phyloP scores from a whole-genome alignment of 2,329 filamentous ascomycete species.

The Ceratocystiopsis sp. region DNA sequence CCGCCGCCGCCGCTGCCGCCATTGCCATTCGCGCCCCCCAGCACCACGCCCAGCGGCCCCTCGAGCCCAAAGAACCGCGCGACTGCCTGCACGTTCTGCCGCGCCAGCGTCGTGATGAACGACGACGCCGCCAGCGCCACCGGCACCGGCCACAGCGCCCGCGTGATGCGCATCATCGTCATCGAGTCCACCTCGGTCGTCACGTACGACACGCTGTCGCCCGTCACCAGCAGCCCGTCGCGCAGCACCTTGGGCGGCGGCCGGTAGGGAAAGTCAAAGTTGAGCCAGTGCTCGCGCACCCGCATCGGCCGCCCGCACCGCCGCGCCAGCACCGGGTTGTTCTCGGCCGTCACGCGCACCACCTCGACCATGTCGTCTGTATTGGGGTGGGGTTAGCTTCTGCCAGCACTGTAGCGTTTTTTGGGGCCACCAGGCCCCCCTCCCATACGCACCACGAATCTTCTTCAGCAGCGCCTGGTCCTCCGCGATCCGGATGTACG shows the following conservation, averaged over 20 bases:
- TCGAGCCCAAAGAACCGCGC: slow-evolving; percentile 29
- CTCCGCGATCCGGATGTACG: slow-evolving; percentile 40
- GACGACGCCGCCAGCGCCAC: slow-evolving; percentile 33
- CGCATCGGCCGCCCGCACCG: slow-evolving; percentile 30
- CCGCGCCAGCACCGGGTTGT: slow-evolving; percentile 23
- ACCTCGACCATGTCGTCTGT: slow-evolving; percentile 27
- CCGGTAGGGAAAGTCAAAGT: slow-evolving; percentile 39
- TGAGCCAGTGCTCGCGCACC: slow-evolving; percentile 38
- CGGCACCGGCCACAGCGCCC: slow-evolving; percentile 36
- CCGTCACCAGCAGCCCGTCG: slow-evolving; percentile 14
- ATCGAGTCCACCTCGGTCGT: slow-evolving; percentile 7
- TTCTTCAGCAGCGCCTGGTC: slow-evolving; percentile 29
- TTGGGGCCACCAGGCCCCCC: too few relatives aligned
- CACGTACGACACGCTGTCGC: slow-evolving; percentile 5
- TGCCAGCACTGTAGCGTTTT: neutral
- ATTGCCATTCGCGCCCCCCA: neutral
- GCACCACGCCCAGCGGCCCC: too few relatives aligned
- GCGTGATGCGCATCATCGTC: slow-evolving; percentile 21
- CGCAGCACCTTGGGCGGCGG: slow-evolving; percentile 43
- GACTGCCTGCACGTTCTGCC: slow-evolving; percentile 26
- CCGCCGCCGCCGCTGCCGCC: neutral
- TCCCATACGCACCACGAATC: slow-evolving; percentile 20
- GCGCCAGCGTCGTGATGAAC: slow-evolving; percentile 30
- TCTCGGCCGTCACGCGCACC: slow-evolving; percentile 24
- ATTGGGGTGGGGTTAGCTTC: too few relatives aligned